Base-by-base conservation (phyloP, 208 protist genomes). In the Trypanosoma melophagium region DNA sequence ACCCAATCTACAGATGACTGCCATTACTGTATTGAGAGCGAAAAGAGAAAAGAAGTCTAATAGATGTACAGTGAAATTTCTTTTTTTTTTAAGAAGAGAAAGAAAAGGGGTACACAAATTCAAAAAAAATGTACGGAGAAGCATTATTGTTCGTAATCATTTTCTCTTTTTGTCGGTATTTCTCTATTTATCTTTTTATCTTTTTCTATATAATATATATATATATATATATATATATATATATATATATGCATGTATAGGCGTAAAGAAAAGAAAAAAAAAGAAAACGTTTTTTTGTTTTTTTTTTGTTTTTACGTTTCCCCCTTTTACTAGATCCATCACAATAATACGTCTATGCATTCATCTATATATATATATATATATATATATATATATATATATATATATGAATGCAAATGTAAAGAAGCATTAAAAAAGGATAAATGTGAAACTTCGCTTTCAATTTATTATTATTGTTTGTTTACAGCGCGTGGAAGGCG, bases 271-370 rank as follows among this genome's bases (percentile, higher is more conserved):
- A 24, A 40, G 22, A 51, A 60, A 51, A 12, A 59, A 68, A 47
- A 51, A 60, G 10, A 60, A 50, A 68, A n/a, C 40, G 3, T 66
- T 61, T 19, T 66, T 55, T 50, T 41, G 59, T 74, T 62, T 74
- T 60, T 45, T 69, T 61, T 70, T 75, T 51, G 28, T 55, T 60
- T 24, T 68, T 51, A n/a, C n/a, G n/a, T n/a, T n/a, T n/a, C n/a
- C n/a, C n/a, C n/a, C n/a, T n/a, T n/a, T n/a, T n/a, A n/a, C n/a
- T n/a, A n/a, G n/a, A n/a, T n/a, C n/a, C 31, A 17, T 68, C 25
- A 63, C 19, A 41, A 22, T 59, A 62, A 16, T 51, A 45, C 61
- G 52, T 50, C 8, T 65, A 69, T 51, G 56, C 38, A 19, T 62
- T 60, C 21, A 63, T 59, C 40, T 66, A 16, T 71, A 57, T 49